Conservation (phyloP, 2,329 filamentous ascomycete genomes). For the Truncatella angustata region DNA sequence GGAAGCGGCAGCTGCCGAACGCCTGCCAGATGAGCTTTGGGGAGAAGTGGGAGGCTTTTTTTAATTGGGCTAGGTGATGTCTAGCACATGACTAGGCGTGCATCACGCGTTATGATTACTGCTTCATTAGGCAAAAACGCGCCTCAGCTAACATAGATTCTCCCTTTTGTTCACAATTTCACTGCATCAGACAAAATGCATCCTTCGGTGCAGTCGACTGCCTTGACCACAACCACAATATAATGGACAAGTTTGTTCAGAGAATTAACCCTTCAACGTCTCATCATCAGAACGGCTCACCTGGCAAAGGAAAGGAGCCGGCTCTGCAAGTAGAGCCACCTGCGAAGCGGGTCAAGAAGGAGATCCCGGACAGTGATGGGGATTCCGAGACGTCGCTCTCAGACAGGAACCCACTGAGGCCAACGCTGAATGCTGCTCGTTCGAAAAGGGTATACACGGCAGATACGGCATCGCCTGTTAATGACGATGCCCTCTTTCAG, state of each 20-base stretch:
- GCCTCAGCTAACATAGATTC: not conserved
- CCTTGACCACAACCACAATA: not conserved
- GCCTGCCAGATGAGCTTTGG: not conserved
- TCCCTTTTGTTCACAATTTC: not conserved
- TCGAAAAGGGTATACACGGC: conserved; percentile 15
- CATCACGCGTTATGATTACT: conserved; percentile 7
- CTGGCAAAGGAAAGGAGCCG: conserved; percentile 1
- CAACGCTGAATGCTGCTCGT: not conserved
- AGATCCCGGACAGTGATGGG: conserved; percentile 30
- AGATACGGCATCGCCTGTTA: conserved; percentile 25
- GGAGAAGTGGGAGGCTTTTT: not conserved
- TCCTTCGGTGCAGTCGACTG: not conserved
- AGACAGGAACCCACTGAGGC: not conserved
- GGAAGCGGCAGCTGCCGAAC: not conserved
- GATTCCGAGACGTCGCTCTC: conserved; percentile 28
- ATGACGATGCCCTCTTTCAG: conserved; percentile 28
- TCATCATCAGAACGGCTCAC: not conserved
- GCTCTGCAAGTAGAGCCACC: conserved; percentile 24
- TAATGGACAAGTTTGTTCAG: conserved; percentile 29
- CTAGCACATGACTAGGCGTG: conserved; percentile 6
- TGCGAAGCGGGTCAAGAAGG: conserved; percentile 33
- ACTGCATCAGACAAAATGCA: not conserved
- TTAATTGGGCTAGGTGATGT: not conserved
- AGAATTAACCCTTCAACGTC: conserved; percentile 8
- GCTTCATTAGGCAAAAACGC: too few species aligned